These are phyloP conservation scores for Moesziomyces antarcticus DNA, from an alignment of 1,284 basidiomycete species.

Conservation along the genomic window DNA sequence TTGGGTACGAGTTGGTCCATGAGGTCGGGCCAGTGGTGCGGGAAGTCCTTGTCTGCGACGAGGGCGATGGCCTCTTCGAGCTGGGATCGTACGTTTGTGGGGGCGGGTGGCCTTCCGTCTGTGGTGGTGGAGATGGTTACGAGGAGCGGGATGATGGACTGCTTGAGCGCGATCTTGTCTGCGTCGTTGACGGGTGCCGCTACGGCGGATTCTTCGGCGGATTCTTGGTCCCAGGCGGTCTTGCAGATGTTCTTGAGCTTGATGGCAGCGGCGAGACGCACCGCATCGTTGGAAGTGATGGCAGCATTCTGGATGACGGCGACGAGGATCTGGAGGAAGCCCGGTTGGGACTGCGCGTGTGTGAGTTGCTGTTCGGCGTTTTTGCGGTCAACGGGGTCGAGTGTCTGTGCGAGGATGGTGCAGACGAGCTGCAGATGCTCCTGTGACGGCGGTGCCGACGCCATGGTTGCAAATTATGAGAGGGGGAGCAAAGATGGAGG, in stretches of 20 bases:
- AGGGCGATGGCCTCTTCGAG: constrained; percentile 61
- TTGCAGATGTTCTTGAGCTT: constrained; percentile 66
- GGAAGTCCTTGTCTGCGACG: constrained; percentile 63
- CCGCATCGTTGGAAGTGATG: constrained; percentile 39
- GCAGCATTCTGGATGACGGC: constrained; percentile 53
- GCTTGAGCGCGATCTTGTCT: constrained; percentile 78
- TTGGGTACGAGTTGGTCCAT: constrained; percentile 69
- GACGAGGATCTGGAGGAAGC: constrained; percentile 60
- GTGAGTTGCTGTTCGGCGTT: constrained; percentile 58
- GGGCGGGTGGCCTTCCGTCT: constrained; percentile 40
- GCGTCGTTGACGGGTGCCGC: constrained; percentile 11
- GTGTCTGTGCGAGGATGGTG: constrained; percentile 59
- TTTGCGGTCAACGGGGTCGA: constrained; percentile 54
- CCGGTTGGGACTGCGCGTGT: constrained; percentile 54
- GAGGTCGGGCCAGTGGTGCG: constrained; percentile 56
- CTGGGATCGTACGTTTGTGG: constrained; percentile 58
- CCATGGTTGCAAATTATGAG: constrained; percentile 4
- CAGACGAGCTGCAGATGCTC: constrained; percentile 59
- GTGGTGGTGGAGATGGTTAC: constrained; percentile 72
- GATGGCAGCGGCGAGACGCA: constrained; percentile 65
- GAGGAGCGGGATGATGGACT: constrained; percentile 83
- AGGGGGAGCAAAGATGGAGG: background rate
- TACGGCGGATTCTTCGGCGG: constrained; percentile 38
- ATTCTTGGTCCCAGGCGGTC: constrained; percentile 59
- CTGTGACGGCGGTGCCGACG: constrained; percentile 15